Evolutionary conservation across 2,329 filamentous ascomycete genomes (phyloP).

Genomic region (Colletotrichum acutatum): DNA sequence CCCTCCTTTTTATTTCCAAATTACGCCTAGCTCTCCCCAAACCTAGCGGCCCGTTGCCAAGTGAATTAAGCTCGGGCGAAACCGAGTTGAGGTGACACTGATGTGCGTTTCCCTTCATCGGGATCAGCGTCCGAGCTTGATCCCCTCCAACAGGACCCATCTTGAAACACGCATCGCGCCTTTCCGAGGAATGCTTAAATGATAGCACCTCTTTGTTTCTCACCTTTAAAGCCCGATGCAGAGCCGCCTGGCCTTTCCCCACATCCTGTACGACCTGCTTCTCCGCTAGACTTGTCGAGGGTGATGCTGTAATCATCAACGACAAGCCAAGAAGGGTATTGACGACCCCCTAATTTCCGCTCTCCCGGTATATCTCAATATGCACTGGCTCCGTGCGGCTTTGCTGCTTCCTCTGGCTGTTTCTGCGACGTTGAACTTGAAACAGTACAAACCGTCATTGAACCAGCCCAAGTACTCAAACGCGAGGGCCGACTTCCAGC

Average conservation of each 20-base stretch:
- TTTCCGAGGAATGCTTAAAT: slow-evolving; percentile 25
- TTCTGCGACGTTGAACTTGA: slow-evolving; percentile 31
- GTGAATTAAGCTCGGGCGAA: slow-evolving; percentile 17
- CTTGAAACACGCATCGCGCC: slow-evolving; percentile 33
- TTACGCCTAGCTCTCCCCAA: neutral
- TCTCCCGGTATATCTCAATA: neutral
- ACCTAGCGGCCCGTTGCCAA: neutral
- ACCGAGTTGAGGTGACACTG: slow-evolving; percentile 24
- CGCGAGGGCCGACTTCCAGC: neutral
- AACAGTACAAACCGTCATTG: slow-evolving; percentile 23
- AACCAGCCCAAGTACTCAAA: neutral
- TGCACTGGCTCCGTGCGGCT: slow-evolving; percentile 13
- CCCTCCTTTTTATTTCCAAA: too few relatives aligned
- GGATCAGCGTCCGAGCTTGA: slow-evolving; percentile 25
- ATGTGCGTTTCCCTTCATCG: slow-evolving; percentile 11
- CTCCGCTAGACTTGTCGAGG: neutral
- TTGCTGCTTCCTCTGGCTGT: slow-evolving; percentile 12
- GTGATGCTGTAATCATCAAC: slow-evolving; percentile 1
- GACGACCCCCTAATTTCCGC: neutral
- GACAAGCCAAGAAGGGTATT: slow-evolving; percentile 5
- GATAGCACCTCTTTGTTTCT: neutral
- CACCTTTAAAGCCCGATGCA: neutral
- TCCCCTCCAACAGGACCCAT: slow-evolving; percentile 16
- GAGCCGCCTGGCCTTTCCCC: neutral
- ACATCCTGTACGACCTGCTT: neutral